Conservation (phyloP, 192 early-diverging fungal species). For the Rhizophagus prolifer region DNA sequence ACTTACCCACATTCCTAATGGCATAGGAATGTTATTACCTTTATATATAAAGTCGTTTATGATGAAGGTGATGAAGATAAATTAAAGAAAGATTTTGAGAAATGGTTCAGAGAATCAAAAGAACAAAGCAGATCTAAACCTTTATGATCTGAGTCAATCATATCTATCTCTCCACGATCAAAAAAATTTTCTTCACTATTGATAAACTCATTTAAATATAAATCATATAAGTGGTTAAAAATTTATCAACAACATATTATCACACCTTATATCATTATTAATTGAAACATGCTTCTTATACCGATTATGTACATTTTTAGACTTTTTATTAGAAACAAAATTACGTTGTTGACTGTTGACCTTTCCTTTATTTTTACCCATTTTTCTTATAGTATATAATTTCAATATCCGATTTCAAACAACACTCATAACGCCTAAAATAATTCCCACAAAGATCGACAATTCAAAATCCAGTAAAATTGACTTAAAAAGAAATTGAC, state of each 20-base stretch:
- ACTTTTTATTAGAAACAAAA: neutral
- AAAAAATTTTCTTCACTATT: neutral
- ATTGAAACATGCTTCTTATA: neutral
- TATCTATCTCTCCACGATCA: neutral
- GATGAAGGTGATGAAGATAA: neutral
- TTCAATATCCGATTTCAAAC: too few species aligned
- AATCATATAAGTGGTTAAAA: too few species aligned
- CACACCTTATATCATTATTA: neutral
- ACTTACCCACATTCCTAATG: conserved; percentile 73
- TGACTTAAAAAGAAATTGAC: too few species aligned
- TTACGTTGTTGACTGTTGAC: neutral
- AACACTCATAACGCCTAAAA: too few species aligned
- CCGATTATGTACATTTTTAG: neutral
- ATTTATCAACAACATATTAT: too few species aligned
- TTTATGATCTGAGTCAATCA: neutral
- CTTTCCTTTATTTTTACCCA: neutral
- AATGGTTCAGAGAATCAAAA: too few species aligned
- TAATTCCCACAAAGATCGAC: too few species aligned
- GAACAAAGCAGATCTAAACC: neutral
- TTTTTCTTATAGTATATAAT: neutral
- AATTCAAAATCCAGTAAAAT: too few species aligned
- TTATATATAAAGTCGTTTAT: neutral
- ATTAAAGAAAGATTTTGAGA: neutral
- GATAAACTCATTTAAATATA: too few species aligned
- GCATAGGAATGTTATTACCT: conserved; percentile 53